phyloP scores from a whole-genome alignment of 768 basidiomycete species.

The Mycena pura region DNA sequence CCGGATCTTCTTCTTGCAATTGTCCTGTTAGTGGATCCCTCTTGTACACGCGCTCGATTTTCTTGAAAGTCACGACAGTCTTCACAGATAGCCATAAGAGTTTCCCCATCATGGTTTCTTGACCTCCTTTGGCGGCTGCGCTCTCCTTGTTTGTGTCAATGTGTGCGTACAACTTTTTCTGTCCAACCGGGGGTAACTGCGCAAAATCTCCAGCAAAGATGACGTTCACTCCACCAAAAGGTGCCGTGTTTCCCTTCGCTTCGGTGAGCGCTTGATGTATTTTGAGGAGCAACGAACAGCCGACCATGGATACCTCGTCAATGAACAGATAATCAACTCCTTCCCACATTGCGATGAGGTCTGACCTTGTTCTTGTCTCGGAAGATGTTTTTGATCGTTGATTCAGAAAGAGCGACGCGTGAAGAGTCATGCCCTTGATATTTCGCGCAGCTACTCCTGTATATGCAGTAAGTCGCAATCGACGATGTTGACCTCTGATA shows the following conservation, averaged over 20 bases:
- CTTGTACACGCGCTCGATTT: slow-evolving; percentile 14
- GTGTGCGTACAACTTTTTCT: slow-evolving; percentile 27
- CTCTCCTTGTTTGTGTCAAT: slow-evolving; percentile 10
- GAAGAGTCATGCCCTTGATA: slow-evolving; percentile 46
- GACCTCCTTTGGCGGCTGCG: slow-evolving; percentile 1
- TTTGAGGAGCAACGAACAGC: slow-evolving; percentile 36
- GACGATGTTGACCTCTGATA: slow-evolving; percentile 17
- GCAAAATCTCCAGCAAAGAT: slow-evolving; percentile 39
- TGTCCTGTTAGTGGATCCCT: not conserved
- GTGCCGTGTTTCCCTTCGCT: slow-evolving; percentile 36
- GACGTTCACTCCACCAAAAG: too few relatives aligned
- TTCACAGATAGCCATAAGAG: slow-evolving; percentile 25
- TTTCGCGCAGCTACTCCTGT: too few relatives aligned
- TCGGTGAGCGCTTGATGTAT: slow-evolving; percentile 40
- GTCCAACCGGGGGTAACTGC: slow-evolving; percentile 46
- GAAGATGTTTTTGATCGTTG: slow-evolving; percentile 3
- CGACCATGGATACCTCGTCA: slow-evolving; percentile 49
- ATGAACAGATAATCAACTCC: too few relatives aligned
- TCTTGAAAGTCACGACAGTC: slow-evolving; percentile 35
- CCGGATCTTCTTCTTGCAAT: slow-evolving; percentile 37
- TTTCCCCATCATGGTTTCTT: slow-evolving; percentile 36
- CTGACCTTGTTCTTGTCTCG: slow-evolving; percentile 16
- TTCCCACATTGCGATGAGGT: slow-evolving; percentile 37
- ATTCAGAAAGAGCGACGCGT: slow-evolving; percentile 36
- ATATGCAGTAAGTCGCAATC: slow-evolving; percentile 39